A percentile compares a stretch with the other conserved stretches of the same genome.
These are phyloP conservation scores for Phanerochaete sordida DNA, from an alignment of 768 basidiomycete genomes.

Conservation along the genomic window DNA sequence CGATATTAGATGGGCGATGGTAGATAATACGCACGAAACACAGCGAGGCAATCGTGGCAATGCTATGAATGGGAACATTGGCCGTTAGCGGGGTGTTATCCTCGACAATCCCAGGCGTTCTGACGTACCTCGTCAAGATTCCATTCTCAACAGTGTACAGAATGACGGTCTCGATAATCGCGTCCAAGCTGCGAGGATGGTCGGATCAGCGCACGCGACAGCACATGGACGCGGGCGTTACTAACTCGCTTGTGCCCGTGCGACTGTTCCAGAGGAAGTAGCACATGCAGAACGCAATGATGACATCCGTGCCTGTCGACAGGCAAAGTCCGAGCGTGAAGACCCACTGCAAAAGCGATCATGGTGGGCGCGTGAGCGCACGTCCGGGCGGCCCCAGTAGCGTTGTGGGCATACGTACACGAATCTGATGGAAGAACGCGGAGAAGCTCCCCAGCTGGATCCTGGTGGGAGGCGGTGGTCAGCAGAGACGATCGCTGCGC, in stretches of 20 bases:
- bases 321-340: constrained; percentile 25
- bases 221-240: neutral
- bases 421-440: constrained; percentile 15
- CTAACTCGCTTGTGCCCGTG: constrained; percentile 22
- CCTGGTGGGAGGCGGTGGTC: neutral
- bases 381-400: neutral
- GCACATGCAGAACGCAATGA: constrained; percentile 21
- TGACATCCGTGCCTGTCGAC: constrained; percentile 22
- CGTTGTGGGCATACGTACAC: constrained; percentile 10
- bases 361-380: neutral
- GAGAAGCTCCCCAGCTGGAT: constrained; percentile 17
- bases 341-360: constrained; percentile 18
- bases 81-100: neutral
- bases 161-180: constrained; percentile 23
- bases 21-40: constrained; percentile 19
- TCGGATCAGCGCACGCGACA: neutral
- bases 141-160: constrained; percentile 27
- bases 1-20: neutral
- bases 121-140: constrained; percentile 22
- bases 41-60: constrained; percentile 21
- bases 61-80: constrained; percentile 4
- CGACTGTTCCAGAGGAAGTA: constrained; percentile 22
- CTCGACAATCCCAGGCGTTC: constrained; percentile 1
- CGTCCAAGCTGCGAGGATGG: constrained; percentile 19
- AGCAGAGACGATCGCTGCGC: neutral